phyloP scores from a whole-genome alignment of 768 basidiomycete genomes.

The Filobasidium wieringae region DNA sequence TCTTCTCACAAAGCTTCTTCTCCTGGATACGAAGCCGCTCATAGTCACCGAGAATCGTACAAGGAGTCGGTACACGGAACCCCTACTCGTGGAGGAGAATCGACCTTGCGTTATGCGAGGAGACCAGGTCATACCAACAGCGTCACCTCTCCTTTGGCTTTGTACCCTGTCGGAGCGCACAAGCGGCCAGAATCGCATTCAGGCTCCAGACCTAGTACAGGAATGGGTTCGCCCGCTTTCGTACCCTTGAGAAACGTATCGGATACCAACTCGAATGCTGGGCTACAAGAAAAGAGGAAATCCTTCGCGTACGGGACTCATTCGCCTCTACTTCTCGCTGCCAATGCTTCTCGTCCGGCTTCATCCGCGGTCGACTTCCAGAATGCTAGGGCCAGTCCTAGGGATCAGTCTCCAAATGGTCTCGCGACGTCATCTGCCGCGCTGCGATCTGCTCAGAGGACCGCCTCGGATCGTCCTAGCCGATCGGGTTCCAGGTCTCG shows the following conservation, averaged over 20 bases:
- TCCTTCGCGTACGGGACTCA: constrained; percentile 12
- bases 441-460: background rate
- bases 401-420: background rate
- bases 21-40: background rate
- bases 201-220: background rate
- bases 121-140: constrained; percentile 30
- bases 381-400: constrained; percentile 1
- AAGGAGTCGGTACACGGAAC: constrained; percentile 6
- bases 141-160: constrained; percentile 34
- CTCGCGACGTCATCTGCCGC: background rate
- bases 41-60: background rate
- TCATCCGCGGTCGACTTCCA: constrained; percentile 12
- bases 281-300: background rate
- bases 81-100: constrained; percentile 22
- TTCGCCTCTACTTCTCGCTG: constrained; percentile 12
- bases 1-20: constrained; percentile 5
- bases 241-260: constrained; percentile 2
- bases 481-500: background rate
- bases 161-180: constrained; percentile 18
- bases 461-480: too few relatives aligned
- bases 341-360: background rate
- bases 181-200: background rate
- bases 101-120: constrained; percentile 35
- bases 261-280: background rate
- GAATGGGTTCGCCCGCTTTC: background rate